Conservation (phyloP, 2,329 filamentous ascomycete species). For the Zasmidium citrigriseum region DNA sequence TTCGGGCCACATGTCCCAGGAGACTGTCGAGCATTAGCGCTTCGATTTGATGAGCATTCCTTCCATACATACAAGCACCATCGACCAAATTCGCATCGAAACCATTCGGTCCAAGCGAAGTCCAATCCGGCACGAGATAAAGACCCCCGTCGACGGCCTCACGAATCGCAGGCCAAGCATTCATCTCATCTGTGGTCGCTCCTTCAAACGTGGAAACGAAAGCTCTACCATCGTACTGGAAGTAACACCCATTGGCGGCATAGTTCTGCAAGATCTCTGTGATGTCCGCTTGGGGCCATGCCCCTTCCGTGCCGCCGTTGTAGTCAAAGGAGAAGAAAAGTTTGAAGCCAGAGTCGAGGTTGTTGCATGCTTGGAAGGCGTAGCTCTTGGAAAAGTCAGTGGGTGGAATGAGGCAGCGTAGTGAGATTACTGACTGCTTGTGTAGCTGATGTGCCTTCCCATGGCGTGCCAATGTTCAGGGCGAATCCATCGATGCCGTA, state of each 20-base stretch:
- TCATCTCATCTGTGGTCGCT: slow-evolving; percentile 5
- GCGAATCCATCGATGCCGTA: slow-evolving; percentile 51
- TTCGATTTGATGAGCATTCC: neutral
- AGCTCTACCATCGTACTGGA: slow-evolving; percentile 50
- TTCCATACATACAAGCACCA: slow-evolving; percentile 34
- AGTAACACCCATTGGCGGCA: slow-evolving; percentile 46
- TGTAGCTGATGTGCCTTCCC: slow-evolving; percentile 34
- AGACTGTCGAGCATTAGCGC: slow-evolving; percentile 31
- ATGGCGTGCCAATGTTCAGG: slow-evolving; percentile 47
- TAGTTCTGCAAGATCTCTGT: slow-evolving; percentile 51
- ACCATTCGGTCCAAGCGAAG: slow-evolving; percentile 40
- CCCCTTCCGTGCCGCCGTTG: slow-evolving; percentile 44
- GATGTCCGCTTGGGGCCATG: slow-evolving; percentile 36
- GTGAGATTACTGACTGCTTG: slow-evolving; percentile 4
- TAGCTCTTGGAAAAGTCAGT: slow-evolving; percentile 24
- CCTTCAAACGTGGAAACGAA: slow-evolving; percentile 58
- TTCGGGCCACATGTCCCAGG: slow-evolving; percentile 54
- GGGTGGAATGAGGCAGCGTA: neutral
- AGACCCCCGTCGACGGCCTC: slow-evolving; percentile 24
- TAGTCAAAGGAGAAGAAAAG: slow-evolving; percentile 60
- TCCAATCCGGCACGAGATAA: slow-evolving; percentile 52
- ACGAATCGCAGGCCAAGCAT: slow-evolving; percentile 35
- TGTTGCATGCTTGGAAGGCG: slow-evolving; percentile 43
- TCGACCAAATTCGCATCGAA: slow-evolving; percentile 36
- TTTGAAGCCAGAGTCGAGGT: slow-evolving; percentile 44